Percentiles rank a stretch among this genome's conserved stretches.
These are phyloP conservation scores for Tricholoma sp. DNA, from an alignment of 768 basidiomycete species.

Conservation along the genomic window DNA sequence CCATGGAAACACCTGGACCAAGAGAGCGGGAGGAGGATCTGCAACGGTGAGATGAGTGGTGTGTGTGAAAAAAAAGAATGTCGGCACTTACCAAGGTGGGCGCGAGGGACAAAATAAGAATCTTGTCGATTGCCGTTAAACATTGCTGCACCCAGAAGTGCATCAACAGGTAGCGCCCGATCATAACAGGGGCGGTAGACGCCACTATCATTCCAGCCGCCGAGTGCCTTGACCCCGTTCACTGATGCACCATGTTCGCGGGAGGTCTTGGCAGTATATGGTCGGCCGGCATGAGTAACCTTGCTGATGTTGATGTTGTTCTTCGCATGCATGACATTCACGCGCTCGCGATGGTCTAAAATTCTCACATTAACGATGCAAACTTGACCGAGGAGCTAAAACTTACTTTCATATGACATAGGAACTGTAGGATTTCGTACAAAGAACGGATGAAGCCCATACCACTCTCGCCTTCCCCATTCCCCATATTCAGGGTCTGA, in stretches of 20 bases:
- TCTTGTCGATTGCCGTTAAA: conserved; percentile 21
- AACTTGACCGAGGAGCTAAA: not conserved
- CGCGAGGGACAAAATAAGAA: conserved; percentile 13
- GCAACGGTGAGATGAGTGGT: not conserved
- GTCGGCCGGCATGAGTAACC: conserved; percentile 6
- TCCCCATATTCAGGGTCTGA: conserved; percentile 4
- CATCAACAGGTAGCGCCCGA: conserved; percentile 17
- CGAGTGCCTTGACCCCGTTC: conserved; percentile 21
- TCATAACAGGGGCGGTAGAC: conserved; percentile 20
- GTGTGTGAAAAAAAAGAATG: not conserved
- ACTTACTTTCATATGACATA: conserved; percentile 27
- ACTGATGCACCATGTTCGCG: conserved; percentile 17
- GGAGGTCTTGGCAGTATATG: conserved; percentile 18
- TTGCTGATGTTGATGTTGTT: conserved; percentile 15
- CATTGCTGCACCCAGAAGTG: conserved; percentile 20
- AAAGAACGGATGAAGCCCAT: conserved; percentile 6
- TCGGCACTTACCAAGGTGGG: conserved; percentile 10
- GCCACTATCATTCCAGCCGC: conserved; percentile 10
- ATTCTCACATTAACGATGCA: not conserved
- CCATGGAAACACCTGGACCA: conserved; percentile 7
- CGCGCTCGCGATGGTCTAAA: conserved; percentile 20
- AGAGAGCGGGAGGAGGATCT: conserved; percentile 15
- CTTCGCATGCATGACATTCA: conserved; percentile 18
- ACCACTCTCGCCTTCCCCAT: conserved; percentile 22
- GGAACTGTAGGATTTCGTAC: not conserved